Conservation (phyloP, 495 filamentous ascomycete genomes). For the Oidiodendron maius region DNA sequence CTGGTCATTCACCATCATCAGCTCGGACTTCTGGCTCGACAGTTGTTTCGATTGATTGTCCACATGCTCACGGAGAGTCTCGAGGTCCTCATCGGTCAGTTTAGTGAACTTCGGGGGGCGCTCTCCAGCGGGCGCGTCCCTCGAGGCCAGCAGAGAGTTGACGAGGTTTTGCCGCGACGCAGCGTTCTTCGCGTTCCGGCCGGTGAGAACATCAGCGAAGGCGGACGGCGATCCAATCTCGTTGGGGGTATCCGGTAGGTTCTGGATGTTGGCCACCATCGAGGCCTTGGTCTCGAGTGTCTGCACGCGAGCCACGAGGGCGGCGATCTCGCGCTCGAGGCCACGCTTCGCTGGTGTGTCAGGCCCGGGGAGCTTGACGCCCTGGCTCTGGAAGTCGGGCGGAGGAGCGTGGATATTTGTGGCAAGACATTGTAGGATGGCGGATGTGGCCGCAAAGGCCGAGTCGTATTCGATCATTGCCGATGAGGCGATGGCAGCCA, state of each 20-base stretch:
- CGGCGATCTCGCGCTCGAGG: slow-evolving; percentile 66
- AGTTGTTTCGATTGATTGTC: slow-evolving; percentile 75
- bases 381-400: slow-evolving; percentile 5
- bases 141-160: slow-evolving; percentile 11
- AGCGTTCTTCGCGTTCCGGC: slow-evolving; percentile 11
- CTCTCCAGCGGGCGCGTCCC: slow-evolving; percentile 37
- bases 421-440: slow-evolving; percentile 58
- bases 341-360: slow-evolving; percentile 55
- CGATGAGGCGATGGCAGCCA: slow-evolving; percentile 7
- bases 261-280: slow-evolving; percentile 41
- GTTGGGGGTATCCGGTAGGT: slow-evolving; percentile 58
- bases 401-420: slow-evolving; percentile 28
- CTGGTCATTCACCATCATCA: slow-evolving; percentile 62
- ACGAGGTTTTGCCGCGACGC: slow-evolving; percentile 8
- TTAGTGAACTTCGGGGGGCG: slow-evolving; percentile 27
- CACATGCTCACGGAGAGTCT: slow-evolving; percentile 66
- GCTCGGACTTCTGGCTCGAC: slow-evolving; percentile 64
- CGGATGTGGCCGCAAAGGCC: slow-evolving; percentile 55
- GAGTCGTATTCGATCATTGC: slow-evolving; percentile 8
- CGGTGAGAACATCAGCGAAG: slow-evolving; percentile 39
- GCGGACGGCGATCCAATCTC: slow-evolving; percentile 47
- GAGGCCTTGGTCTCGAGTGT: slow-evolving; percentile 62
- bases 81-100: slow-evolving; percentile 64
- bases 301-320: slow-evolving; percentile 60
- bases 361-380: slow-evolving; percentile 53